These are phyloP conservation scores for Trypanosoma caninum DNA, from an alignment of 208 protist genomes.

Conservation along the genomic window DNA sequence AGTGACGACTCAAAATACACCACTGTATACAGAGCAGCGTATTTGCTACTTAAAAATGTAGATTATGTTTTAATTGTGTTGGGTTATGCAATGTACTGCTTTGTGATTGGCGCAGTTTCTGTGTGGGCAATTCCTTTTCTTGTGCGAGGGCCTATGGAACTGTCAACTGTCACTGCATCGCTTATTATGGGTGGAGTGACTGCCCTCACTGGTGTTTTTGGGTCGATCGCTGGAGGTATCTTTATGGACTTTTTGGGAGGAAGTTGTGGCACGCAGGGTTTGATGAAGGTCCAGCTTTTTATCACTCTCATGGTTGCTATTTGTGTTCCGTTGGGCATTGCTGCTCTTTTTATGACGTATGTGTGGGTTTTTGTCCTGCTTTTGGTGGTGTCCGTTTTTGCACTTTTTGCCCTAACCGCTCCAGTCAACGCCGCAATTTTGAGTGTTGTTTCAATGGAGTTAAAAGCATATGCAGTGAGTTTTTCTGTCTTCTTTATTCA, in stretches of 20 bases:
- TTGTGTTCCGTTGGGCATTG: slow-evolving; percentile 41
- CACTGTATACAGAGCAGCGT: slow-evolving; percentile 28
- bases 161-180: slow-evolving; percentile 35
- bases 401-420: slow-evolving; percentile 75
- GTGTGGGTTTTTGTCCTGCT: slow-evolving; percentile 27
- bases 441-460: slow-evolving; percentile 42
- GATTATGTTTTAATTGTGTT: slow-evolving; percentile 65
- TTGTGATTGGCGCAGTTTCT: slow-evolving; percentile 75
- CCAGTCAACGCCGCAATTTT: slow-evolving; percentile 78
- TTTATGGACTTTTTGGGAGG: slow-evolving; percentile 69
- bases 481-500: slow-evolving; percentile 89
- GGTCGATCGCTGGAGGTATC: slow-evolving; percentile 59
- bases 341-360: slow-evolving; percentile 36
- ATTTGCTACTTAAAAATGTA: slow-evolving; percentile 41
- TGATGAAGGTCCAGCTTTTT: slow-evolving; percentile 57
- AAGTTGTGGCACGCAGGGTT: slow-evolving; percentile 34
- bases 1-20: slow-evolving; percentile 19
- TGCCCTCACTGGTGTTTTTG: slow-evolving; percentile 55
- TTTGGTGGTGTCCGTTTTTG: slow-evolving; percentile 48
- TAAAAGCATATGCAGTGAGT: slow-evolving; percentile 82
- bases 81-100: slow-evolving; percentile 83
- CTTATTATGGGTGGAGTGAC: slow-evolving; percentile 60
- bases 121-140: slow-evolving; percentile 81
- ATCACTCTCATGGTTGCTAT: slow-evolving; percentile 40
- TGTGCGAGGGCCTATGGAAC: slow-evolving; percentile 54